These are phyloP conservation scores for Bjerkandera adusta DNA, from an alignment of 1,284 basidiomycete species.

Conservation along the genomic window DNA sequence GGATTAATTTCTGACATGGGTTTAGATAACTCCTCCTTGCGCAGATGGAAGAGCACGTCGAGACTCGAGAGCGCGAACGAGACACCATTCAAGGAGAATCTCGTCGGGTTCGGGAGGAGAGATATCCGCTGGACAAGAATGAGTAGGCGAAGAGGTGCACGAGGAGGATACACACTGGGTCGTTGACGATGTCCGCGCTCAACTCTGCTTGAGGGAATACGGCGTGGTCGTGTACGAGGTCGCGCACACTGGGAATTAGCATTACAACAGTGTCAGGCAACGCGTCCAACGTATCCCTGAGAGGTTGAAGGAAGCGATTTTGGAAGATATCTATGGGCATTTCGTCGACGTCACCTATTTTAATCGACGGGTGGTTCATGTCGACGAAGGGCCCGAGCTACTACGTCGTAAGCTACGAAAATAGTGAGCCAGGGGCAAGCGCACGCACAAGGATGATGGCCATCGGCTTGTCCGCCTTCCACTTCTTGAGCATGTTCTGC, in stretches of 20 bases:
- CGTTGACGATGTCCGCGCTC: slow-evolving; percentile 38
- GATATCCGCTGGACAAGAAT: slow-evolving; percentile 59
- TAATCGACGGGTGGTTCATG: slow-evolving; percentile 68
- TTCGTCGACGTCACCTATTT: slow-evolving; percentile 65
- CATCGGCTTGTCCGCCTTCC: slow-evolving; percentile 65
- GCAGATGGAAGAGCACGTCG: slow-evolving; percentile 88
- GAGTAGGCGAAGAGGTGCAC: not conserved
- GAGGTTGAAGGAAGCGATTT: slow-evolving; percentile 56
- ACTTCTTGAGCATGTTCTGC: slow-evolving; percentile 53
- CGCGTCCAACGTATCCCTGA: slow-evolving; percentile 58
- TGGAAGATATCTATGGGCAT: slow-evolving; percentile 73
- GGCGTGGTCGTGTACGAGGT: slow-evolving; percentile 77
- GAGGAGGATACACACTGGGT: slow-evolving; percentile 42
- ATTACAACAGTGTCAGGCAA: slow-evolving; percentile 72
- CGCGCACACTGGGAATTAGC: slow-evolving; percentile 80
- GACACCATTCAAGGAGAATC: slow-evolving; percentile 84
- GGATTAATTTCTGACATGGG: slow-evolving; percentile 66
- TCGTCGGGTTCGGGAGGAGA: slow-evolving; percentile 84
- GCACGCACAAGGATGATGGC: slow-evolving; percentile 75
- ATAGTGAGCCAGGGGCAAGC: slow-evolving; percentile 3
- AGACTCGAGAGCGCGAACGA: slow-evolving; percentile 78
- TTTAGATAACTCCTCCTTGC: slow-evolving; percentile 81
- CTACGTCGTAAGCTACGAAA: not conserved
- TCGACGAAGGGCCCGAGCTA: slow-evolving; percentile 93
- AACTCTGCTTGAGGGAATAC: slow-evolving; percentile 89